Base-by-base conservation (phyloP, 1,284 basidiomycete species). In the Abortiporus biennis region DNA sequence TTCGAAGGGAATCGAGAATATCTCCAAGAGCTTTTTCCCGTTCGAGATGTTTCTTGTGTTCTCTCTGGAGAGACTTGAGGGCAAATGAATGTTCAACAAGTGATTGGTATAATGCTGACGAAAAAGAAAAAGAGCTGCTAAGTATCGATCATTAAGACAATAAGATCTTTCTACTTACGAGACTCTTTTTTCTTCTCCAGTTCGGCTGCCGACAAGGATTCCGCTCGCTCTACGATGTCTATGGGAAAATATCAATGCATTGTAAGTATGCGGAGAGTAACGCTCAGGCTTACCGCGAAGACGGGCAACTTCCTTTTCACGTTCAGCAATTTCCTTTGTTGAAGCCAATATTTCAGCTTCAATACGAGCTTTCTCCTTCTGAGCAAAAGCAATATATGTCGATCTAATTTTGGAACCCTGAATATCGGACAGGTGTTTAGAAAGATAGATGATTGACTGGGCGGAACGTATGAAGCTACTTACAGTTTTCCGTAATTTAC, bases 361-460 rank as follows among this genome's bases (percentile, higher is more conserved):
- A 11, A 96, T 63, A 5, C 89, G 78, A 49, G 71, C 80, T 73
- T 83, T 89, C 72, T 96, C 93, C 63, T 89, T 91, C 46, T 81
- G 74, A 1, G 92, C 93, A 55, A 81, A 91, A 5, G 78, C 67
- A 52, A 97, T 86, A 59, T 98, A 98, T 1, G 85, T 81, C 4
- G 83, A 78, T 36, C 95, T 84, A 45, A 97, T 88, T 71, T 96
- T 95, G 9, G 87, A 76, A 37, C 95, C 94, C 92, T 89, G 44
- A 23, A 44, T 20, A 22, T 9, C 37, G 29, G 40, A 27, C 35
- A 42, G 30, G 35, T 32, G 25, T 13, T 24, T 31, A 29, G 27
- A 21, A 30, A 22, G 33, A 9, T 13, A 9, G 33, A 34, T 34
- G n/a, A 9, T n/a, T n/a, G 27, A 8, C 9, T 29, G 27, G 6